Base-by-base conservation (phyloP, 768 basidiomycete genomes). In the Lentinula boryana region DNA sequence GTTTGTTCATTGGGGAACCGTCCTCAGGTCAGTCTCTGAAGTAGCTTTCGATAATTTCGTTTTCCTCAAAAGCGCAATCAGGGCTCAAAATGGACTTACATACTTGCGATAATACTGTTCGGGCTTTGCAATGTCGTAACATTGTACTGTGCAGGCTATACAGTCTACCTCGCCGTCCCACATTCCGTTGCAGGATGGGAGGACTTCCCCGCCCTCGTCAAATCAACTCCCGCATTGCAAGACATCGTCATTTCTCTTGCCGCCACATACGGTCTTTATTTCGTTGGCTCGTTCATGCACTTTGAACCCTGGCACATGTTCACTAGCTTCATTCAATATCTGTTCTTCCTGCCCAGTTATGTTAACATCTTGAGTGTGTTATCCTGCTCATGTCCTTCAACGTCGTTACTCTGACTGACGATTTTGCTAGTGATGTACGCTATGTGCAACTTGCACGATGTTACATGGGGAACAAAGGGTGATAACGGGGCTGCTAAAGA, bases 251-350 rank as follows among this genome's bases (percentile, higher is more conserved):
- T 91, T 61, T 92, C 89, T 55, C 76, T 95, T 60, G 74, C 85
- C 64, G 82, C 86, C 67, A 87, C 93, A 61, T 88, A 90, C 75
- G 82, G 89, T 71, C 80, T 94, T 63, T 98, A 93, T 80, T 81
- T 97, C 68, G 74, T 96, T 68, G 83, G 88, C 62, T 93, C 90
- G 7, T 75, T 96, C 72, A 85, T 98, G 75, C 92, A 95, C 67
- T 74, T 93, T 40, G 95, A 98, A 70, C 95, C 95, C 0, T 96
- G 94, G 93, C 95, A 98, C 80, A 90, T 98, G 85, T 83, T 98
- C 74, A 96, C 95, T 12, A 92, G 87, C 60, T 94, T 95, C 79
- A 68, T 86, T 51, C 91, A 95, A 71, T 98, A 96, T 74, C 81
- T 97, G 80, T 91, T 97, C 80, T 82, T 95, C 65, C 79, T 94